Conservation (phyloP, 805 yeast genomes). For the Helenozyma baotianmanensis region DNA sequence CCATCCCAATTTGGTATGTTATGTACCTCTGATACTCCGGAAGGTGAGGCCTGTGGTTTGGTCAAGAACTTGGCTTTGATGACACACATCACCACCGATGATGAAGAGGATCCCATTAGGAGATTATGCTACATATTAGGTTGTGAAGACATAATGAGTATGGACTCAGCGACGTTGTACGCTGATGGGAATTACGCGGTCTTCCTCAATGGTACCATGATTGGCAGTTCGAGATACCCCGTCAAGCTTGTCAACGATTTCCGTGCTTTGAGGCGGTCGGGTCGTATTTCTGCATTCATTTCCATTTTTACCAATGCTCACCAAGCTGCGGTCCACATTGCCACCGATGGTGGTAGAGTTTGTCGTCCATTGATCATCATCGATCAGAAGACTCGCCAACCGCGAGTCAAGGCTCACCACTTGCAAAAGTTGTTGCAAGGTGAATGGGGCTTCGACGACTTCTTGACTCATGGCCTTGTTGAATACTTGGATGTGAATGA, state of each 20-base stretch:
- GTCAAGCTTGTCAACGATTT: constrained; percentile 74
- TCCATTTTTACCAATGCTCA: constrained; percentile 87
- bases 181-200: constrained; percentile 76
- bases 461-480: constrained; percentile 77
- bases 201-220: constrained; percentile 87
- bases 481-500: constrained; percentile 97
- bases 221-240: constrained; percentile 87
- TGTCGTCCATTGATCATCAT: constrained; percentile 95
- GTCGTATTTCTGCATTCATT: constrained; percentile 83
- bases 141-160: constrained; percentile 76
- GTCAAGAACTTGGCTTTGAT: constrained; percentile 94
- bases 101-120: constrained; percentile 85
- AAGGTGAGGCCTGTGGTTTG: constrained; percentile 99
- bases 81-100: constrained; percentile 99
- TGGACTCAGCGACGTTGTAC: constrained; percentile 82
- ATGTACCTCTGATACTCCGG: constrained; percentile 98
- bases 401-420: constrained; percentile 72
- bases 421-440: constrained; percentile 60
- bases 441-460: constrained; percentile 84
- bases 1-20: constrained; percentile 99
- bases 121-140: constrained; percentile 78
- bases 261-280: constrained; percentile 75
- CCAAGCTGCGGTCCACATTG: constrained; percentile 91
- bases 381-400: constrained; percentile 48
- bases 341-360: constrained; percentile 98